phyloP scores from a whole-genome alignment of 768 basidiomycete species.

The Mycena albidolilacea region DNA sequence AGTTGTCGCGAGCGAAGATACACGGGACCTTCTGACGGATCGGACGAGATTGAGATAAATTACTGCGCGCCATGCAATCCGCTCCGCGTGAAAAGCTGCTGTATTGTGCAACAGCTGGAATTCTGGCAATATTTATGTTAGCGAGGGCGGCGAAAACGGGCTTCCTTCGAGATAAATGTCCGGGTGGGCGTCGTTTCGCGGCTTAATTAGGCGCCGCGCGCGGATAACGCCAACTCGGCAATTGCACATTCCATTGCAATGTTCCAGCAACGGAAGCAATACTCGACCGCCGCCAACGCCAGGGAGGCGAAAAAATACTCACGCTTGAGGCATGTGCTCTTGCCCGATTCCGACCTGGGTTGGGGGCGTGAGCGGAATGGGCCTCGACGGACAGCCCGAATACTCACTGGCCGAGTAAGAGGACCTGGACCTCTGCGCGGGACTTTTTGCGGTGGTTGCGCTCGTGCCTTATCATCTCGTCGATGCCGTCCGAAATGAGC shows the following conservation, averaged over 20 bases:
- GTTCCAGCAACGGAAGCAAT: conserved; percentile 39
- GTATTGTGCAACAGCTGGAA: conserved; percentile 88
- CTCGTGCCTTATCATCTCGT: conserved; percentile 82
- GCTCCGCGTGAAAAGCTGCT: conserved; percentile 82
- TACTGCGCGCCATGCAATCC: conserved; percentile 89
- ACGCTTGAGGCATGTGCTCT: conserved; percentile 92
- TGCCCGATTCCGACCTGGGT: conserved; percentile 81
- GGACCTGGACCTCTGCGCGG: conserved; percentile 78
- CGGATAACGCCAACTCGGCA: conserved; percentile 31
- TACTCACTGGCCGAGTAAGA: conserved; percentile 79
- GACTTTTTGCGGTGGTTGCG: conserved; percentile 70
- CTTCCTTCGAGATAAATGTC: not conserved
- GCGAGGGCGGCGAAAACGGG: not conserved
- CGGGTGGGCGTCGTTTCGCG: conserved; percentile 4
- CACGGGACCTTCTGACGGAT: conserved; percentile 78
- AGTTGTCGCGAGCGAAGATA: conserved; percentile 32
- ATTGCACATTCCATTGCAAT: conserved; percentile 36
- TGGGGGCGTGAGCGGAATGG: conserved; percentile 21
- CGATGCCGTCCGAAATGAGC: conserved; percentile 82
- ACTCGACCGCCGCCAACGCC: conserved; percentile 18
- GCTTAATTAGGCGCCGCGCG: conserved; percentile 32
- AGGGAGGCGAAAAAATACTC: conserved; percentile 55
- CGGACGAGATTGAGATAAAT: conserved; percentile 91
- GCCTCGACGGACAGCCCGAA: not conserved
- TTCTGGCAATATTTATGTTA: conserved; percentile 61